A percentile compares a stretch with the other conserved stretches of the same genome.
Conservation (phyloP, 108 stramenopile genomes). For the Cylindrotheca closterium region DNA sequence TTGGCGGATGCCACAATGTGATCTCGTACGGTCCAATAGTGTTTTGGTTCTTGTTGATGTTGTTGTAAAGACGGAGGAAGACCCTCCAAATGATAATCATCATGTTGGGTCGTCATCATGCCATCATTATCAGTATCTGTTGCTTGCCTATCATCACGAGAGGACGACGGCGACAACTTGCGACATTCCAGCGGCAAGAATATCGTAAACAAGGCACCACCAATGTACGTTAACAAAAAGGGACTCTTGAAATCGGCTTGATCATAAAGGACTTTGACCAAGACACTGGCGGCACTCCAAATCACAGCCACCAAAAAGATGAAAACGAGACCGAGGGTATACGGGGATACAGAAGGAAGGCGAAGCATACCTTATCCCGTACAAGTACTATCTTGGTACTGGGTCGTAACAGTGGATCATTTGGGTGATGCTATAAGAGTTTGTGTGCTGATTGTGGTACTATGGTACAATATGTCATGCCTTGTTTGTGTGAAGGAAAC, state of each 20-base stretch:
- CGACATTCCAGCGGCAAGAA: slow-evolving; percentile 51
- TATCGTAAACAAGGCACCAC: slow-evolving; percentile 73
- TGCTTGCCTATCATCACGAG: no score
- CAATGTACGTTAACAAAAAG: slow-evolving; percentile 89
- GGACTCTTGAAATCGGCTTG: slow-evolving; percentile 77
- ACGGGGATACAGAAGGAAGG: no score
- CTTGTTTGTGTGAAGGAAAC: no score
- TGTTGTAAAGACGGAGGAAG: neutral
- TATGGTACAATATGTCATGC: no score
- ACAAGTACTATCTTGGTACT: no score
- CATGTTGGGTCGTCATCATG: no score
- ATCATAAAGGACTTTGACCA: slow-evolving; percentile 79
- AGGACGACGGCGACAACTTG: neutral
- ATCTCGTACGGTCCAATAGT: slow-evolving; percentile 31
- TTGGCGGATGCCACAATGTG: slow-evolving; percentile 33
- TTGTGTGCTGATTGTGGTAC: no score
- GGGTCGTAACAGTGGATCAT: no score
- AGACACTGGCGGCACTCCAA: slow-evolving; percentile 78
- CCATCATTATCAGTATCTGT: no score
- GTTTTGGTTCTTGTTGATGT: neutral
- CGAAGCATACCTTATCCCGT: no score
- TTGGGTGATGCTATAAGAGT: no score
- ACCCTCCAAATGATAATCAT: neutral
- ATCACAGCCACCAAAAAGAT: slow-evolving; percentile 75
- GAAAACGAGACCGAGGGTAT: slow-evolving; percentile 77